A percentile compares a stretch with the other conserved stretches of the same genome.
These are phyloP conservation scores for Solanum aculeatissimum DNA, from an alignment of 305 asterid species.

Conservation along the genomic window DNA sequence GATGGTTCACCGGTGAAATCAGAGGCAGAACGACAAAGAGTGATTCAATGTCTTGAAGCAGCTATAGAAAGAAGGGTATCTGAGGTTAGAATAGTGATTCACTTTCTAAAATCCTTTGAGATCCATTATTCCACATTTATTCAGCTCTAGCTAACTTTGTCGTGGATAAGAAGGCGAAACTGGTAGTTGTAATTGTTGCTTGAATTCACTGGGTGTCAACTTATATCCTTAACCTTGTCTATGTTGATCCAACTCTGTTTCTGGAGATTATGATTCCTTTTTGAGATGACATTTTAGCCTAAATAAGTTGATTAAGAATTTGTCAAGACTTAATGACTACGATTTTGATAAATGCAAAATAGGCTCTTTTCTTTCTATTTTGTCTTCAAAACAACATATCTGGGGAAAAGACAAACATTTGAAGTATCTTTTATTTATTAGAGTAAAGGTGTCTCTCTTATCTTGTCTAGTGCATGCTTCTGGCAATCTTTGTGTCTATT, in stretches of 20 bases:
- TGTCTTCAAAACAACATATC: background rate
- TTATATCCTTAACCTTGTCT: background rate
- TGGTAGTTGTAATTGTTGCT: background rate
- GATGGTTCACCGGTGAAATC: slow-evolving; percentile 76
- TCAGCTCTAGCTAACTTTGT: background rate
- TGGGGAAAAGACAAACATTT: background rate
- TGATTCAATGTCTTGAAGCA: slow-evolving; percentile 74
- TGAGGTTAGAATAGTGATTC: slow-evolving; percentile 29
- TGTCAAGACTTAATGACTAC: background rate
- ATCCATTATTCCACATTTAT: background rate
- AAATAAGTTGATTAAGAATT: background rate
- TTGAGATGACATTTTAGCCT: background rate
- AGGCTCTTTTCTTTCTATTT: background rate
- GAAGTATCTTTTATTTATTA: background rate
- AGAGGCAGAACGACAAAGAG: slow-evolving; percentile 68
- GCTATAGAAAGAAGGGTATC: slow-evolving; percentile 69
- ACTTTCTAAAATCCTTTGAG: background rate
- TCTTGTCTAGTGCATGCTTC: background rate
- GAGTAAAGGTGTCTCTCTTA: background rate
- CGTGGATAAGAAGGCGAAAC: background rate
- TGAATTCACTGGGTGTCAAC: background rate
- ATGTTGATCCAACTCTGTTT: background rate
- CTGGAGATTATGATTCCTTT: background rate
- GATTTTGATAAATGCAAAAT: background rate
- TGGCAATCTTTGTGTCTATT: background rate